Percentiles rank a stretch among this genome's conserved stretches.
Evolutionary conservation across 257 asterid genomes (phyloP).

Genomic region (Scutellaria baicalensis): DNA sequence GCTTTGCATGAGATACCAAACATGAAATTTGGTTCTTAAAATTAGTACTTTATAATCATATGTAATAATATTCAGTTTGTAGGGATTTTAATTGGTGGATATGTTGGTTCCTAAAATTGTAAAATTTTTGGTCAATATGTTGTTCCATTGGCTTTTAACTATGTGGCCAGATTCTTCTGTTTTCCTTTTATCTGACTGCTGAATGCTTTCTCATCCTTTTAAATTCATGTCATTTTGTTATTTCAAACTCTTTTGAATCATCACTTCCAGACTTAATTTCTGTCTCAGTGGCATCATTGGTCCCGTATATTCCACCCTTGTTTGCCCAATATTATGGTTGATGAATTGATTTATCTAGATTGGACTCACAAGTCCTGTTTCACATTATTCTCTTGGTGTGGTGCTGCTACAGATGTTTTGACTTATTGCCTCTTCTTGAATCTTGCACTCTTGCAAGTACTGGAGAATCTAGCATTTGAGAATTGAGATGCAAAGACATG

Average conservation of each 20-base stretch:
- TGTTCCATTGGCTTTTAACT: neutral
- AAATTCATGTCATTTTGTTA: neutral
- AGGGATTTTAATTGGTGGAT: neutral
- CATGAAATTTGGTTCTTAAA: conserved; percentile 10
- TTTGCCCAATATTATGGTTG: neutral
- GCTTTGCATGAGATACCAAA: neutral
- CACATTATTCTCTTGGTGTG: neutral
- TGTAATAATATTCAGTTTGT: neutral
- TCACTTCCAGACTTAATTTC: neutral
- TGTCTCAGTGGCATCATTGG: neutral
- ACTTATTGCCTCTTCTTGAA: neutral
- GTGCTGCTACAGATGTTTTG: neutral
- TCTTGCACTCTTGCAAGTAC: neutral
- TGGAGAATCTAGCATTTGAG: neutral
- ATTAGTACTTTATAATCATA: neutral
- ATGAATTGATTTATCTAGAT: neutral
- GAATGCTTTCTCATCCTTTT: neutral
- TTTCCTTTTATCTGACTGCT: neutral
- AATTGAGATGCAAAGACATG: neutral
- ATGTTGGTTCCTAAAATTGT: neutral
- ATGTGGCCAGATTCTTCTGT: neutral
- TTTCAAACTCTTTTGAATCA: neutral
- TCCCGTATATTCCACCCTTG: neutral
- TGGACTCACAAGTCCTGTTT: neutral
- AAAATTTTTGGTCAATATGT: neutral